Evolutionary conservation across 345 rosid genomes (phyloP).

Genomic region (Syzygium aqueum): DNA sequence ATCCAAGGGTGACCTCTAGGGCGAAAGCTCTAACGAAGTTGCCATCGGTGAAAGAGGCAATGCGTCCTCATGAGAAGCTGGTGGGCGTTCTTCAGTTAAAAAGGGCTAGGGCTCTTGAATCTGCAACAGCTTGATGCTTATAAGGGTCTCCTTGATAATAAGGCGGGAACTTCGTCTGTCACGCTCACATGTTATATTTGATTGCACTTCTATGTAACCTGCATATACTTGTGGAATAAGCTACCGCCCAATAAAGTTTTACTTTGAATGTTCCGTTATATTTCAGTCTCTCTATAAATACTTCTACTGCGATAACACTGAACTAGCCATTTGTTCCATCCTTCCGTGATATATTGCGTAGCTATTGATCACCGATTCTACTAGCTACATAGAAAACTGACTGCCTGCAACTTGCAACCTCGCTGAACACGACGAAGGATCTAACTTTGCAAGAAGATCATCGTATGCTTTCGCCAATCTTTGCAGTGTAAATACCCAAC

Average conservation of each 20-base stretch:
- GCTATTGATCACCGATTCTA: neutral
- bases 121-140: neutral
- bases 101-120: constrained; percentile 7
- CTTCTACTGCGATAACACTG: neutral
- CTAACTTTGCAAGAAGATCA: neutral
- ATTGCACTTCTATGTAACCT: neutral
- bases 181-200: neutral
- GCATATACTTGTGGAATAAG: neutral
- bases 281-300: neutral
- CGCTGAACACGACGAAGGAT: neutral
- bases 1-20: constrained; percentile 16
- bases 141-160: neutral
- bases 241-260: neutral
- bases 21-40: constrained; percentile 10
- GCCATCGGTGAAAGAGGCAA: constrained; percentile 10
- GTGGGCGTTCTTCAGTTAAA: neutral
- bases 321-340: neutral
- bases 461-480: neutral
- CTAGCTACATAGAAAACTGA: neutral
- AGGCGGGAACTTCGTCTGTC: neutral
- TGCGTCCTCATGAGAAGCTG: constrained; percentile 7
- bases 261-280: neutral
- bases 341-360: neutral
- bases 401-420: neutral
- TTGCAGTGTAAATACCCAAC: neutral